A percentile compares a stretch with the other conserved stretches of the same genome.
These are phyloP conservation scores for Simmondsia chinensis DNA, from an alignment of 148 eudicot species.

Conservation along the genomic window DNA sequence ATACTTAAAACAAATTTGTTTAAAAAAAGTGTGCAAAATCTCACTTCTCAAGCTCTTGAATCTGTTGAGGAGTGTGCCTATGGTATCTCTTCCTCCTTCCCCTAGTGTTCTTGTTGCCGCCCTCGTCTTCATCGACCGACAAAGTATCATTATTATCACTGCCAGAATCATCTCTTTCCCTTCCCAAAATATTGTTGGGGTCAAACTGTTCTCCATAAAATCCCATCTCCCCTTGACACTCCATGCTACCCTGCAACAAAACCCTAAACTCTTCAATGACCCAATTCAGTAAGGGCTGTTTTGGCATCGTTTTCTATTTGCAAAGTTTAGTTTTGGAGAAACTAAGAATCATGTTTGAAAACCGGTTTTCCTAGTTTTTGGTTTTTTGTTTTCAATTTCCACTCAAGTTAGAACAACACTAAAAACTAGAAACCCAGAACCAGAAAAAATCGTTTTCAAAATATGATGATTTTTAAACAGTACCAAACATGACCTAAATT, in stretches of 20 bases:
- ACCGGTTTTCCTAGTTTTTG: too few species aligned
- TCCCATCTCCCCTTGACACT: slow-evolving; percentile 40
- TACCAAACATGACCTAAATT: too few species aligned
- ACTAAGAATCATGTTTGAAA: too few species aligned
- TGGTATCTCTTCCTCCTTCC: slow-evolving; percentile 46
- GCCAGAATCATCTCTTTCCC: slow-evolving; percentile 30
- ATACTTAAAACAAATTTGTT: too few species aligned
- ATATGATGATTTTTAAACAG: neutral
- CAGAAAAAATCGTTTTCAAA: too few species aligned
- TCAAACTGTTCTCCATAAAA: slow-evolving; percentile 30
- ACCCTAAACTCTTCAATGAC: too few species aligned
- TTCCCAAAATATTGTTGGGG: slow-evolving; percentile 17
- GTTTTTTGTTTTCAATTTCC: too few species aligned
- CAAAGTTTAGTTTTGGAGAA: too few species aligned
- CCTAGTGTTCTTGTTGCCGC: slow-evolving; percentile 3
- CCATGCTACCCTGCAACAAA: slow-evolving; percentile 33
- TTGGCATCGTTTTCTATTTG: too few species aligned
- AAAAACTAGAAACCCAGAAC: too few species aligned
- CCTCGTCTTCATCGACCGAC: slow-evolving; percentile 29
- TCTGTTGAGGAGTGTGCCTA: slow-evolving; percentile 73
- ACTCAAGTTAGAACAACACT: too few species aligned
- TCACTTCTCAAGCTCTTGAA: slow-evolving; percentile 82
- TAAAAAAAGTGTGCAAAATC: neutral
- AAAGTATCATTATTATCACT: slow-evolving; percentile 54
- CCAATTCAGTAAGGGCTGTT: too few species aligned